Conservation (phyloP, 75 land plant species). For the Selaginella tamariscina region DNA sequence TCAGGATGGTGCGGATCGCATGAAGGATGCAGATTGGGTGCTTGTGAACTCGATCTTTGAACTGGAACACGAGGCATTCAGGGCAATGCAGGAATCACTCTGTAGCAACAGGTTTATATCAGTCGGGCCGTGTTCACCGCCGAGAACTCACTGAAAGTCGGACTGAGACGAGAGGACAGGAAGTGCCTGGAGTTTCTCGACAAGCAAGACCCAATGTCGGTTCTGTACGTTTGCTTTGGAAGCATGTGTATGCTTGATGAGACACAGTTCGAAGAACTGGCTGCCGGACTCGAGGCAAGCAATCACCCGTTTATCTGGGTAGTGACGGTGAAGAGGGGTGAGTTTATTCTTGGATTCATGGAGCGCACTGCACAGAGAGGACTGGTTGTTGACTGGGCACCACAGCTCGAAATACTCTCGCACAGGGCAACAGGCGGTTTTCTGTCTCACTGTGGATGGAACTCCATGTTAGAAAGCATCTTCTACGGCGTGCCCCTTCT, state of each 20-base stretch:
- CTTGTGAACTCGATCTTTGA: not conserved
- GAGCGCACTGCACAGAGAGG: not conserved
- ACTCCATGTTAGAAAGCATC: not conserved
- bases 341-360: not conserved
- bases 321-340: not conserved
- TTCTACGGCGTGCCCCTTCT: not conserved
- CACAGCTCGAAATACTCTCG: not conserved
- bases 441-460: not conserved
- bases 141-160: not conserved
- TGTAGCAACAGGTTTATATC: not conserved
- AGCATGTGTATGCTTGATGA: not conserved
- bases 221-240: not conserved
- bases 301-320: not conserved
- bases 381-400: not conserved
- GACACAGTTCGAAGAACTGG: not conserved
- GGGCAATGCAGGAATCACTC: not conserved
- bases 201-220: not conserved
- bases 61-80: not conserved
- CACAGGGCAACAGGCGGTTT: not conserved
- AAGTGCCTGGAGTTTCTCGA: not conserved
- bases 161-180: not conserved
- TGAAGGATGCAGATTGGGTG: not conserved
- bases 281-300: not conserved
- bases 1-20: not conserved
- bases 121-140: not conserved